Conservation (phyloP, 495 filamentous ascomycete genomes). For the Astrothelium subdiscretum region DNA sequence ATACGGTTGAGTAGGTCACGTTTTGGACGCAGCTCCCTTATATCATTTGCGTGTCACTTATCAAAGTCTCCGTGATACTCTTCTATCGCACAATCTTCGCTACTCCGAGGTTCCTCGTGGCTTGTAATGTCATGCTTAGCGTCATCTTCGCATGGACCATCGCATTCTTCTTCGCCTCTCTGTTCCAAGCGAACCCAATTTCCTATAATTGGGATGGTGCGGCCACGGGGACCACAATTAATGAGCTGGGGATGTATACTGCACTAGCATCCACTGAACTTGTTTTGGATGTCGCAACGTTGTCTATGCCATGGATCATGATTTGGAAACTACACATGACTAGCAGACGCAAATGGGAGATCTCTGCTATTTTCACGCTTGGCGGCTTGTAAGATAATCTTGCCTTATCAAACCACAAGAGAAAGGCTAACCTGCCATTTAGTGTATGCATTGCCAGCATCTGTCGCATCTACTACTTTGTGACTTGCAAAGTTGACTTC, state of each 20-base stretch:
- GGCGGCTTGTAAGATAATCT: not conserved
- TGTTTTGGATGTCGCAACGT: not conserved
- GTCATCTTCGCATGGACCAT: conserved; percentile 1
- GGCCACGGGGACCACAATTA: not conserved
- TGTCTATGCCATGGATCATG: not conserved
- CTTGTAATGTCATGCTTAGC: not conserved
- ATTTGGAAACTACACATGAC: not conserved
- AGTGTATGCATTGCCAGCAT: not conserved
- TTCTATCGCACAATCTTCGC: conserved; percentile 2
- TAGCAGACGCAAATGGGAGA: not conserved
- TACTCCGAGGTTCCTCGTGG: not conserved
- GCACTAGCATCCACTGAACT: not conserved
- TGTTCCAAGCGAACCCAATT: not conserved
- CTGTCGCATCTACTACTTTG: not conserved
- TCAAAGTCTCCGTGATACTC: conserved; percentile 1
- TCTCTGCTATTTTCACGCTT: not conserved
- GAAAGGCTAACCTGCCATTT: not conserved
- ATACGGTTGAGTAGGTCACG: not conserved
- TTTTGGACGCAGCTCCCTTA: not conserved
- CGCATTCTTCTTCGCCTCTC: not conserved
- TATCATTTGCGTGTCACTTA: not conserved
- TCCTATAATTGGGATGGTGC: not conserved
- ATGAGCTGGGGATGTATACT: not conserved
- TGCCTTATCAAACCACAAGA: not conserved
- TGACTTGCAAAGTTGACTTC: not conserved